Percentiles rank a stretch among this genome's conserved stretches.
Evolutionary conservation across 257 asterid species (phyloP).

Genomic region (Scutellaria baicalensis): DNA sequence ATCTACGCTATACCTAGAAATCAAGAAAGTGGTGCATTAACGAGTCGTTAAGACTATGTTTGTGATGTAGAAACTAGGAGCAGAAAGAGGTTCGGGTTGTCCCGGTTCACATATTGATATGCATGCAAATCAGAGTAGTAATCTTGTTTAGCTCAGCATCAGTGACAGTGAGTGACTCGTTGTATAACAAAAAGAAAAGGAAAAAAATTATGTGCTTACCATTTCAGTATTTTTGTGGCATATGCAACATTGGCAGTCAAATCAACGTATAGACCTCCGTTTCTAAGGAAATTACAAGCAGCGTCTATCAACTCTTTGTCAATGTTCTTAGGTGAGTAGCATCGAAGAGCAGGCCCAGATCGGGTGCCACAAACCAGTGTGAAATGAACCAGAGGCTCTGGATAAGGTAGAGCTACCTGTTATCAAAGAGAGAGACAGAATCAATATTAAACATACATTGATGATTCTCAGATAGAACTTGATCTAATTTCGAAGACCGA

Average conservation of each 20-base stretch:
- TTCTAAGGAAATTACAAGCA: slow-evolving; percentile 49
- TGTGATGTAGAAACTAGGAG: too few relatives aligned
- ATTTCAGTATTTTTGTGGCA: slow-evolving; percentile 51
- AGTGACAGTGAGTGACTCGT: too few relatives aligned
- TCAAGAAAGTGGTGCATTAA: too few relatives aligned
- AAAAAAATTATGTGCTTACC: slow-evolving; percentile 30
- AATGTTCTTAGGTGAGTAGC: slow-evolving; percentile 72
- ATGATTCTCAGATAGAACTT: neutral
- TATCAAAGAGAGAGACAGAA: neutral
- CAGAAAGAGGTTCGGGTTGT: neutral
- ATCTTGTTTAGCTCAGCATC: neutral
- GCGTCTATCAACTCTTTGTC: slow-evolving; percentile 74
- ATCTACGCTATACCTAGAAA: slow-evolving; percentile 66
- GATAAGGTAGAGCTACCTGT: slow-evolving; percentile 68
- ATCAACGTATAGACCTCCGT: slow-evolving; percentile 62
- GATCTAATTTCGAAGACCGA: neutral
- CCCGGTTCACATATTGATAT: neutral
- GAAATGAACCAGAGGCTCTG: slow-evolving; percentile 85
- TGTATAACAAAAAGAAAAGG: neutral
- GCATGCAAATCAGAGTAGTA: too few relatives aligned
- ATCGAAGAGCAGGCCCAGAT: slow-evolving; percentile 82
- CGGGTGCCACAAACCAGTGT: slow-evolving; percentile 63
- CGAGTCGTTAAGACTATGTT: too few relatives aligned
- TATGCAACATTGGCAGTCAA: slow-evolving; percentile 41
- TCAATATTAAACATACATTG: neutral